These are phyloP conservation scores for Rhizophagus clarus DNA, from an alignment of 192 early-diverging fungal genomes.

Conservation along the genomic window DNA sequence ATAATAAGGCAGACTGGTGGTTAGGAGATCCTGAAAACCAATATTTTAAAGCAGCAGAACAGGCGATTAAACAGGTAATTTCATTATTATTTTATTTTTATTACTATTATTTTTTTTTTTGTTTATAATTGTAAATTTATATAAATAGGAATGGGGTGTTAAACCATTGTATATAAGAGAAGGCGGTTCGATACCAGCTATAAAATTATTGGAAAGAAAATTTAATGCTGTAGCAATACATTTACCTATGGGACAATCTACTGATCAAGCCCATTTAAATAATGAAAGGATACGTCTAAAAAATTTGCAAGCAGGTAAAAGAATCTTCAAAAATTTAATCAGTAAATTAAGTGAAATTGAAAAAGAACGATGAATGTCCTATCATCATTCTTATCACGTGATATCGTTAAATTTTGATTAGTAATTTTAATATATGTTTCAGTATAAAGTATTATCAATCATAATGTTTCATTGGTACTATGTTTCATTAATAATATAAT, in stretches of 20 bases:
- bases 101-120: not conserved
- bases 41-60: constrained; percentile 70
- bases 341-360: constrained; percentile 31
- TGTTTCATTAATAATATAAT: too few relatives aligned
- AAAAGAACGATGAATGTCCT: not conserved
- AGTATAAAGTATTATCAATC: too few relatives aligned
- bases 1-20: constrained; percentile 74
- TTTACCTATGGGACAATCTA: constrained; percentile 78
- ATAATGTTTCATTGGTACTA: too few relatives aligned
- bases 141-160: constrained; percentile 53
- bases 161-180: constrained; percentile 76
- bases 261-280: constrained; percentile 78
- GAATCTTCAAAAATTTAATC: constrained; percentile 60
- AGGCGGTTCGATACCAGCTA: constrained; percentile 77
- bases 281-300: constrained; percentile 74
- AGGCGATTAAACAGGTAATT: constrained; percentile 55
- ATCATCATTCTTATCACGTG: too few relatives aligned
- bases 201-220: constrained; percentile 72
- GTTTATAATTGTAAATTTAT: not conserved
- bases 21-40: constrained; percentile 65
- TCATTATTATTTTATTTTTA: not conserved
- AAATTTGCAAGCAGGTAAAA: constrained; percentile 67
- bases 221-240: constrained; percentile 68
- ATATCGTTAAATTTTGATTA: too few relatives aligned
- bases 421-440: too few relatives aligned